Base-by-base conservation (phyloP, 345 rosid genomes). In the Citropsis articulata region DNA sequence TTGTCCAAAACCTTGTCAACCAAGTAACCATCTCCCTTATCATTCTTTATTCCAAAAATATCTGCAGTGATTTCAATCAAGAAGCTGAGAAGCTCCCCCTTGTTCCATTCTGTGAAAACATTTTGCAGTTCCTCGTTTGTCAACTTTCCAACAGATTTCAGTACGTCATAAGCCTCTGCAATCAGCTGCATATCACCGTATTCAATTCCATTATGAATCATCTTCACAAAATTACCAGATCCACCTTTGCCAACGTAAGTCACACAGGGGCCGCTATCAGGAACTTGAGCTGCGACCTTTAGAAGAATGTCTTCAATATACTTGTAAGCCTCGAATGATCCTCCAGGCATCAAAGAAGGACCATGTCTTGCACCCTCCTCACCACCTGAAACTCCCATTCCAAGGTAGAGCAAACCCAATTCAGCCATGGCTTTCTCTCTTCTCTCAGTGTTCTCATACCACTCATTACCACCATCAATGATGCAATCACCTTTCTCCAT, bases 341-440 rank as follows among this genome's bases (percentile, higher is more conserved):
- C 97, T 76, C 98, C 99, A 67, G 96, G 98, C 99, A 95, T 95
- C 92, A 95, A 14, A 31, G 97, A 93, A 27, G 99, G 99, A 0
- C 99, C 98, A 73, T 90, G 60, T 45, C 98, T 87, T 69, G 99
- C 99, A 80, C 97, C 99, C 80, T 95, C 99, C 86, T 95, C 99
- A 72, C 99, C 99, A 66, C 97, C 99, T 6, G 97, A 92, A 76
- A 93, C 99, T 72, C 98, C 98, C 98, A 95, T 95, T 81, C 99
- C 99, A 55, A 93, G 92, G 87, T 95, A 95, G 53, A 87, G 93
- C 69, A 95, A 87, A 68, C 99, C 95, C 77, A 85, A 48, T 66
- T 88, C 94, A 57, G 91, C 82, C 85, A 88, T 71, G 7, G 90
- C 91, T 78, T 92, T 91, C 82, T 86, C 91, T 77, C 98, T 89